Evolutionary conservation across 345 rosid species (phyloP), one percentile per base, ranked within the genome.

Genomic region (Bruguiera sexangula): DNA sequence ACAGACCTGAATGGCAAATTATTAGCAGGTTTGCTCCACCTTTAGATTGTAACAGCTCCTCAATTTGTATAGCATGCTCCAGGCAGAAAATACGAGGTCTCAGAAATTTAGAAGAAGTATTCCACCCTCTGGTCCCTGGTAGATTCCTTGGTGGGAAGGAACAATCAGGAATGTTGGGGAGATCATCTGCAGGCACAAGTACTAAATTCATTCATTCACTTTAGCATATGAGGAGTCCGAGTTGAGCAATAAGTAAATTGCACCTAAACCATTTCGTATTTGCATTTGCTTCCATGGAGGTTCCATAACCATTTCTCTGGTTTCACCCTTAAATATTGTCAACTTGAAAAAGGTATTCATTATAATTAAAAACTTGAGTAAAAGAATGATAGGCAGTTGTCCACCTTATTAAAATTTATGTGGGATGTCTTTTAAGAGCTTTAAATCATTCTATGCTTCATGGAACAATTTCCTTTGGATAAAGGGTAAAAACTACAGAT

Each of bases 71-170:
- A 68, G 89, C 87, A 84, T 96, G 99, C 79, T 96, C 98, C 22
- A 96, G 87, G 81, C 99, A 96, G 82, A 96, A 96, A 77, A 96
- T 76, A 46, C 95, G 89, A 74, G 99, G 99, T 68, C 98, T 90
- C 66, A 74, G 19, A 73, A 70, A 80, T 76, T 84, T 87, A 60
- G 70, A 77, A 53, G 85, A 89, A 67, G 76, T 81, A 62, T 85
- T 78, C 87, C 93, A 90, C 62, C 82, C 88, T 21, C 11, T 30
- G 18, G 82, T 69, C 58, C 69, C 32, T 34, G 62, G 73, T 22
- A 62, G 43, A 79, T 80, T 76, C 70, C 68, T 82, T 62, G 53
- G 78, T 73, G 62, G 73, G 39, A 73, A 29, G 67, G 78, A 66
- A 67, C 32, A 39, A 67, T 71, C 69, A 53, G 65, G 66, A 63